Percentiles rank a stretch among this genome's conserved stretches.
Evolutionary conservation across 768 basidiomycete species (phyloP).

Genomic region (Pulveroboletus frians): DNA sequence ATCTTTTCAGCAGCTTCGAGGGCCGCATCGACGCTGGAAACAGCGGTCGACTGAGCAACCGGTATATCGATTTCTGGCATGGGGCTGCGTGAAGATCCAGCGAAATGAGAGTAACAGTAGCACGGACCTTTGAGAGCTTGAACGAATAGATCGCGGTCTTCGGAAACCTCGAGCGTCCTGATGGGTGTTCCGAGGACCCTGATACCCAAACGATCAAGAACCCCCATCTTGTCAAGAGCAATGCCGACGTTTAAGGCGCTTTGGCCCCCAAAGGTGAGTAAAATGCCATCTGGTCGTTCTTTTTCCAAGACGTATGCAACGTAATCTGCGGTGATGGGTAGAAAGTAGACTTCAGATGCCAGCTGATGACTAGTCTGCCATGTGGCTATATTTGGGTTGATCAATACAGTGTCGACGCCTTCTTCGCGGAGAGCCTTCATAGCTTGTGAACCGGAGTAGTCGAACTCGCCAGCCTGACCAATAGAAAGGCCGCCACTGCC

Average conservation of each 20-base stretch:
- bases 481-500: slow-evolving; percentile 95
- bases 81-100: slow-evolving; percentile 3
- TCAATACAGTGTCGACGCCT: slow-evolving; percentile 88
- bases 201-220: slow-evolving; percentile 87
- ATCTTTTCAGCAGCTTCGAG: slow-evolving; percentile 86
- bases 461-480: slow-evolving; percentile 98
- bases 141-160: slow-evolving; percentile 94
- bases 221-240: slow-evolving; percentile 92
- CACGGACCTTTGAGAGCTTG: slow-evolving; percentile 87
- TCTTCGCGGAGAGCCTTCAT: slow-evolving; percentile 96
- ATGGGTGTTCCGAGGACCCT: slow-evolving; percentile 95
- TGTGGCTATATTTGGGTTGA: slow-evolving; percentile 98
- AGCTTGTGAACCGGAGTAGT: slow-evolving; percentile 98
- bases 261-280: slow-evolving; percentile 97
- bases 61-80: slow-evolving; percentile 92
- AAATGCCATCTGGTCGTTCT: slow-evolving; percentile 94
- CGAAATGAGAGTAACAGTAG: not conserved
- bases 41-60: slow-evolving; percentile 91
- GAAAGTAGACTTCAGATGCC: slow-evolving; percentile 94
- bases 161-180: slow-evolving; percentile 90
- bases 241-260: slow-evolving; percentile 98
- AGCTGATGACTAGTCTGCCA: slow-evolving; percentile 99
- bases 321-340: slow-evolving; percentile 94
- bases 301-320: slow-evolving; percentile 99
- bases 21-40: slow-evolving; percentile 91